A percentile compares a stretch with the other conserved stretches of the same genome.
Evolutionary conservation across 164 flowering plant genomes (phyloP).

Genomic region (Nelumbo lutea): DNA sequence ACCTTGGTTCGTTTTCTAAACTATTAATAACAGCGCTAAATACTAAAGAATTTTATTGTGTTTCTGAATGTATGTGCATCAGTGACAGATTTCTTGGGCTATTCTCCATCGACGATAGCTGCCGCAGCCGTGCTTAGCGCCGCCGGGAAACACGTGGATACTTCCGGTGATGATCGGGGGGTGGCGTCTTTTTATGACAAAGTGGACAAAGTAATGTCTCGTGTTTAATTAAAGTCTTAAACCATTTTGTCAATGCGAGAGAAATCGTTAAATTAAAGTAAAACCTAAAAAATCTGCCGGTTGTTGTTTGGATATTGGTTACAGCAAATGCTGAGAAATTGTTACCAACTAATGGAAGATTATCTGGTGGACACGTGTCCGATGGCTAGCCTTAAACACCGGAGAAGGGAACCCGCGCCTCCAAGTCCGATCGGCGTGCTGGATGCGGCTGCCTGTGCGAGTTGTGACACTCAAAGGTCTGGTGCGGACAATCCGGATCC

Average conservation of each 20-base stretch:
- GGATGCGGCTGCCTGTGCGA: too few species aligned
- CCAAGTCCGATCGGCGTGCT: slow-evolving; percentile 13
- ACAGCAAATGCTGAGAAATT: slow-evolving; percentile 57
- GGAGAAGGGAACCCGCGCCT: slow-evolving; percentile 17
- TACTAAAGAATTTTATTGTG: too few species aligned
- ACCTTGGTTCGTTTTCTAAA: too few species aligned
- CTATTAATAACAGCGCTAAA: too few species aligned
- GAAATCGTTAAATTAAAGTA: too few species aligned
- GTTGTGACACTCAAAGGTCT: too few species aligned
- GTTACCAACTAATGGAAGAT: slow-evolving; percentile 64
- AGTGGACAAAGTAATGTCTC: slow-evolving; percentile 34
- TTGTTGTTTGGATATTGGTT: neutral
- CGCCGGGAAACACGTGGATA: slow-evolving; percentile 18
- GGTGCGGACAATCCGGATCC: too few species aligned
- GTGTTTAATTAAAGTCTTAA: neutral
- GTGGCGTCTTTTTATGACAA: slow-evolving; percentile 20
- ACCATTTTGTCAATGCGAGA: too few species aligned
- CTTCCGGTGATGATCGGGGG: slow-evolving; percentile 4
- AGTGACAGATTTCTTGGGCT: slow-evolving; percentile 52
- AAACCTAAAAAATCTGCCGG: neutral
- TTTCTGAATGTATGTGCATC: neutral
- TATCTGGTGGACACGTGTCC: slow-evolving; percentile 59
- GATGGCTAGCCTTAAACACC: slow-evolving; percentile 12
- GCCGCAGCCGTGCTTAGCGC: slow-evolving; percentile 54
- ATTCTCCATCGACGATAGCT: slow-evolving; percentile 48